These are phyloP conservation scores for Candida andamanensis DNA, from an alignment of 805 yeast genomes.

Conservation along the genomic window DNA sequence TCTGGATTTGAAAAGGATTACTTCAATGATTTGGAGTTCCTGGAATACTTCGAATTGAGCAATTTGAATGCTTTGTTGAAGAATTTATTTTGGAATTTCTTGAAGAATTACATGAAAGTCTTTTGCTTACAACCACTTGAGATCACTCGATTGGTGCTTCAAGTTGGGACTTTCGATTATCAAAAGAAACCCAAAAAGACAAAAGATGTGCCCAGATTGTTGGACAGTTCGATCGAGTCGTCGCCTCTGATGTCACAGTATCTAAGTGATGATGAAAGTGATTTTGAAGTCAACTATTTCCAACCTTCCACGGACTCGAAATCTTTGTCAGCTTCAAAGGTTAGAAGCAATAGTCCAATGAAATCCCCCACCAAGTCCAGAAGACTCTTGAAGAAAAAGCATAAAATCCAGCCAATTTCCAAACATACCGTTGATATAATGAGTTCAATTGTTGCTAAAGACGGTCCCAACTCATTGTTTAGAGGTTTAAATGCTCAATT, in stretches of 20 bases:
- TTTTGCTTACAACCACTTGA: slow-evolving; percentile 86
- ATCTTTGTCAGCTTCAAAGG: neutral
- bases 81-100: slow-evolving; percentile 55
- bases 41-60: slow-evolving; percentile 57
- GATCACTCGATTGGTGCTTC: slow-evolving; percentile 69
- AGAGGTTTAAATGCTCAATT: slow-evolving; percentile 77
- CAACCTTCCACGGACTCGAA: slow-evolving; percentile 1
- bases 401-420: slow-evolving; percentile 50
- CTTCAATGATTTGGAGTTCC: slow-evolving; percentile 56
- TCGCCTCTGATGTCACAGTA: slow-evolving; percentile 2
- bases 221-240: slow-evolving; percentile 10
- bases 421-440: slow-evolving; percentile 62
- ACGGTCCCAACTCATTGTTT: slow-evolving; percentile 66
- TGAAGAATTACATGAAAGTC: slow-evolving; percentile 64
- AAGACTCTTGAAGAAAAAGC: slow-evolving; percentile 6
- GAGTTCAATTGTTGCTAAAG: slow-evolving; percentile 60
- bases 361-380: slow-evolving; percentile 6
- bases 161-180: slow-evolving; percentile 62
- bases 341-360: neutral
- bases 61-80: slow-evolving; percentile 53
- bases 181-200: slow-evolving; percentile 4
- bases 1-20: slow-evolving; percentile 34
- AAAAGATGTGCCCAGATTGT: slow-evolving; percentile 10
- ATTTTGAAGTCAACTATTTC: slow-evolving; percentile 33
- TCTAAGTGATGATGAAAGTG: slow-evolving; percentile 13